Percentiles rank a stretch among this genome's conserved stretches.
Conservation (phyloP, 495 filamentous ascomycete genomes). For the Cercophora sp. region DNA sequence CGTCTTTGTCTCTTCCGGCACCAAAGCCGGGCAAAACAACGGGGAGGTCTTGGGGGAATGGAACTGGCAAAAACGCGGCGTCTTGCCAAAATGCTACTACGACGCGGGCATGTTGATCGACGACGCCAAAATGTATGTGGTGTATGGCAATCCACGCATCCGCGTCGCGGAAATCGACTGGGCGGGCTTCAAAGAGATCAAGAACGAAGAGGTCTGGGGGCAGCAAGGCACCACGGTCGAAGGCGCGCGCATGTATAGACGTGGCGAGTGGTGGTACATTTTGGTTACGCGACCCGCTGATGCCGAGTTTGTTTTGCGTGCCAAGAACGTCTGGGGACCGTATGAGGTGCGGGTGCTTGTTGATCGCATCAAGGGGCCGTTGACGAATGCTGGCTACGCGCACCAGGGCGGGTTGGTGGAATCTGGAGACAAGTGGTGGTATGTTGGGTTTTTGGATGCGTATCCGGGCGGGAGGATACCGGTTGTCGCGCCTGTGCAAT, state of each 20-base stretch:
- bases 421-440: slow-evolving; percentile 54
- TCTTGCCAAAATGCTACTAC: slow-evolving; percentile 51
- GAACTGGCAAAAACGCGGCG: slow-evolving; percentile 32
- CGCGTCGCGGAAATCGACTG: slow-evolving; percentile 46
- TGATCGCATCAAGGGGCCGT: slow-evolving; percentile 32
- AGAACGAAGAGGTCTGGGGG: slow-evolving; percentile 40
- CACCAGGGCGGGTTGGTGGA: slow-evolving; percentile 57
- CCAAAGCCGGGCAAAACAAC: slow-evolving; percentile 9
- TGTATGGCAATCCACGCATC: slow-evolving; percentile 49
- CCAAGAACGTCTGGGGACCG: slow-evolving; percentile 42
- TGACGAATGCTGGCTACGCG: slow-evolving; percentile 41
- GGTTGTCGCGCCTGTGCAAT: slow-evolving; percentile 51
- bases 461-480: slow-evolving; percentile 57
- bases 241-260: slow-evolving; percentile 55
- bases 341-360: slow-evolving; percentile 39
- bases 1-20: slow-evolving; percentile 47
- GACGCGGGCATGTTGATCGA: slow-evolving; percentile 56
- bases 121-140: slow-evolving; percentile 55
- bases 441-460: slow-evolving; percentile 52
- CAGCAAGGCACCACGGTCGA: slow-evolving; percentile 42
- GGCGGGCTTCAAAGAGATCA: slow-evolving; percentile 43
- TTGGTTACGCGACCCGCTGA: slow-evolving; percentile 42
- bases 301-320: slow-evolving; percentile 46
- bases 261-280: slow-evolving; percentile 53
- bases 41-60: slow-evolving; percentile 14